phyloP scores from a whole-genome alignment of 2,329 filamentous ascomycete species.

The Cordyceps javanica region DNA sequence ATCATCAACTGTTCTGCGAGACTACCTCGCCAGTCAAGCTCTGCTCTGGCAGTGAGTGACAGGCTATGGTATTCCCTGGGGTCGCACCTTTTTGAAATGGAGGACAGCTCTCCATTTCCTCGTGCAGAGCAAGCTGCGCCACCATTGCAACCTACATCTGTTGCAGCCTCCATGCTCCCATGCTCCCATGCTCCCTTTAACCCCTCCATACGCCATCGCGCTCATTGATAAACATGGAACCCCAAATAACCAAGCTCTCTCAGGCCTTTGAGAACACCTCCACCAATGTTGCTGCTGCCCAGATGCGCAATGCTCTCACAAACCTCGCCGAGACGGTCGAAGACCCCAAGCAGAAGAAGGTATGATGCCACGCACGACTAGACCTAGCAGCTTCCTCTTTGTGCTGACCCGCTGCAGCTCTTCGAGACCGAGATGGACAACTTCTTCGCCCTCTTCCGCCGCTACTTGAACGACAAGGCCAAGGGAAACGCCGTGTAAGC shows the following conservation, averaged over 20 bases:
- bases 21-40: neutral
- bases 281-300: conserved; percentile 92
- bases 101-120: neutral
- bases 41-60: neutral
- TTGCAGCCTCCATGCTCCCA: neutral
- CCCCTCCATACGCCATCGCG: neutral
- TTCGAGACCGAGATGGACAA: conserved; percentile 99
- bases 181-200: neutral
- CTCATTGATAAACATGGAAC: neutral
- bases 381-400: neutral
- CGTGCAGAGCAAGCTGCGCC: conserved; percentile 1
- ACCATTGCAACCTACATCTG: neutral
- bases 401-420: conserved; percentile 45
- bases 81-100: conserved; percentile 7
- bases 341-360: conserved; percentile 78
- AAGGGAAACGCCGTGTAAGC: conserved; percentile 85
- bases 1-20: no score
- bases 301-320: conserved; percentile 98
- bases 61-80: neutral
- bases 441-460: conserved; percentile 97
- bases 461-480: conserved; percentile 97
- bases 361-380: conserved; percentile 31
- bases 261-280: conserved; percentile 99
- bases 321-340: conserved; percentile 83
- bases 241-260: conserved; percentile 21